Conservation (phyloP, 2,329 filamentous ascomycete genomes). For the Colletotrichum sidae region DNA sequence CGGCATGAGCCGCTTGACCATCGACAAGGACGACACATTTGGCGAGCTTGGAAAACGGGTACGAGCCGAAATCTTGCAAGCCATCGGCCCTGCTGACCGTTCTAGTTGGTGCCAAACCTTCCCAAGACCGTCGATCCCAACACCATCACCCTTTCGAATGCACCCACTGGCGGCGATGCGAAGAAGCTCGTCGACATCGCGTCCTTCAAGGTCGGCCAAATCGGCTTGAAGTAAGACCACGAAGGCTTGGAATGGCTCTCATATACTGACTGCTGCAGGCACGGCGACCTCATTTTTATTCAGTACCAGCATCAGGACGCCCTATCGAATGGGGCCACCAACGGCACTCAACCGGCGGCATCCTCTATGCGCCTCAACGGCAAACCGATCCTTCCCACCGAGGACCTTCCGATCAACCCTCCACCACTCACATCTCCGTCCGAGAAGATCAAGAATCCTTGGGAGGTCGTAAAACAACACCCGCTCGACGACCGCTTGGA, state of each 20-base stretch:
- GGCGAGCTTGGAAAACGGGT: conserved; percentile 68
- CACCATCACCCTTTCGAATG: conserved; percentile 72
- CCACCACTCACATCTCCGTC: conserved; percentile 63
- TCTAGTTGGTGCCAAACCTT: conserved; percentile 67
- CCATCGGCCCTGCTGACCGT: conserved; percentile 35
- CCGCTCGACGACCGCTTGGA: conserved; percentile 88
- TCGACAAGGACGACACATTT: conserved; percentile 82
- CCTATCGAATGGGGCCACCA: conserved; percentile 46
- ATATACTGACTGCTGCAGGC: conserved; percentile 61
- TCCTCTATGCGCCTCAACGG: conserved; percentile 81
- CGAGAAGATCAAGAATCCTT: conserved; percentile 83
- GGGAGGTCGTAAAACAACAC: conserved; percentile 92
- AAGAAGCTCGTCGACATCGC: conserved; percentile 70
- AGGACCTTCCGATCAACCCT: conserved; percentile 74
- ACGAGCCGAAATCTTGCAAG: conserved; percentile 31
- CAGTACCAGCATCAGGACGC: conserved; percentile 76
- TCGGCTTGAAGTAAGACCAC: conserved; percentile 66
- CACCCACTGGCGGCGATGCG: conserved; percentile 67
- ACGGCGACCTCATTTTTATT: conserved; percentile 92
- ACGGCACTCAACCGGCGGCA: conserved; percentile 51
- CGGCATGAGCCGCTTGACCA: conserved; percentile 88
- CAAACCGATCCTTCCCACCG: conserved; percentile 75
- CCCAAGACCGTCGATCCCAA: conserved; percentile 71
- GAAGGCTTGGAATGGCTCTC: conserved; percentile 3
- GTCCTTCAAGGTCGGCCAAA: conserved; percentile 66